Base-by-base conservation (phyloP, 1,284 basidiomycete species). In the Ceratobasidium sp. region DNA sequence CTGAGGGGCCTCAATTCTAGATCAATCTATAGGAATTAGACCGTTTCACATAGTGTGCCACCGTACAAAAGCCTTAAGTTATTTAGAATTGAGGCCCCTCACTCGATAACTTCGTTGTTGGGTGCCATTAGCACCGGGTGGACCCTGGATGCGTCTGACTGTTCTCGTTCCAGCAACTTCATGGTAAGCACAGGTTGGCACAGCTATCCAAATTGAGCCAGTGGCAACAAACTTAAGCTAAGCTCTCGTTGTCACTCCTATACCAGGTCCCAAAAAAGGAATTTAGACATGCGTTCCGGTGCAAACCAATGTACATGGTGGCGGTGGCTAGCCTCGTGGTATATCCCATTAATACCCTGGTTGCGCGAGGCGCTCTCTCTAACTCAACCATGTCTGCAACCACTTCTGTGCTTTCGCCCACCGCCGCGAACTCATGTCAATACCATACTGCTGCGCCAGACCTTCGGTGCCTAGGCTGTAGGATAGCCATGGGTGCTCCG, bases 401-500 rank as follows among this genome's bases (percentile, higher is more conserved):
- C 6, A 28, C 59, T 12, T 62, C 15, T 20, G 10, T 62, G 15
- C 15, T 52, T 17, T 33, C 44, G 7, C 65, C 64, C 48, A 15
- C 46, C 17, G 42, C 48, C 15, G 13, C 23, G 17, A n/a, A 15
- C 2, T 56, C 54, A 20, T 73, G 70, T 44, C 54, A 28, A 17
- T 56, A 73, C 57, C 70, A 73, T 48, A 4, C 48, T 20, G 23
- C 48, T 3, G 20, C 56, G 33, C 70, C 57, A 23, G 46, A 73
- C 33, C 54, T 38, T 33, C 56, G 42, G 17, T 73, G 70, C 42
- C 20, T 73, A 28, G 70, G 70, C 17, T 73, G 70, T 62, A 56
- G 70, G 33, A 61, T 73, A 42, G 70, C 70, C 40, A 73, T 73
- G 70, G 70, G 70, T 57, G 70, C 54, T 26, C 70, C 56, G 10